Base-by-base conservation (phyloP, 2,329 filamentous ascomycete genomes). In the Fusarium xylarioides region DNA sequence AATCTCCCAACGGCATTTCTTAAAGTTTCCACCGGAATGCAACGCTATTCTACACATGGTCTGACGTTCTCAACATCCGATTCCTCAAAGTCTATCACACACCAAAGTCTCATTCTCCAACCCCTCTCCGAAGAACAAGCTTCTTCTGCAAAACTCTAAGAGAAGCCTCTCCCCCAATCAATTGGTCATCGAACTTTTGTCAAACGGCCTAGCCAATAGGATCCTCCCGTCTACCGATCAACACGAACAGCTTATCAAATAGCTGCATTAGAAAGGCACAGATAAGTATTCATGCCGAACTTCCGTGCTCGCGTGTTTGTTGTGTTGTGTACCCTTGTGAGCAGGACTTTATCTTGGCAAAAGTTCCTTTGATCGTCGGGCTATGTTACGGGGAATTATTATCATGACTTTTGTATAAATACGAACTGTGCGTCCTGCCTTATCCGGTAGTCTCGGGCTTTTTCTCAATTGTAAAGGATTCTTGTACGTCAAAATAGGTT, bases 251-350 rank as follows among this genome's bases (percentile, higher is more conserved):
- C 59, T 63, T 63, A 62, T 62, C 52, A 70, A 71, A 61, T 56
- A n/a, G 15, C 68, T 62, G 50, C 37, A 71, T 63, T 58, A 71
- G 68, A 68, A 71, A 71, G 68, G 68, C 68, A 59, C 40, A 26
- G 64, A 53, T 53, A 68, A 44, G 38, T 43, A 19, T 35, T 32
- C 18, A 62, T 71, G 68, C 68, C 68, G 68, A 71, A 71, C 63
- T 66, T 71, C 68, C 68, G 68, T 34, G 12, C 67, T 49, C 16
- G 18, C 32, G 26, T 26, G 26, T 26, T 26, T 26, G 26, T 2
- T 37, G 18, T 66, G 63, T 18, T 37, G 49, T 62, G 32, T 42
- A 44, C 42, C 32, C 40, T 47, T 6, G 19, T 12, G 52, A 16
- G 15, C 32, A 63, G 53, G 65, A 68, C 47, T 40, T 44, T 30